Percentiles rank a stretch among this genome's conserved stretches.
phyloP scores from a whole-genome alignment of 345 rosid genomes.

The Nephelium lappaceum region DNA sequence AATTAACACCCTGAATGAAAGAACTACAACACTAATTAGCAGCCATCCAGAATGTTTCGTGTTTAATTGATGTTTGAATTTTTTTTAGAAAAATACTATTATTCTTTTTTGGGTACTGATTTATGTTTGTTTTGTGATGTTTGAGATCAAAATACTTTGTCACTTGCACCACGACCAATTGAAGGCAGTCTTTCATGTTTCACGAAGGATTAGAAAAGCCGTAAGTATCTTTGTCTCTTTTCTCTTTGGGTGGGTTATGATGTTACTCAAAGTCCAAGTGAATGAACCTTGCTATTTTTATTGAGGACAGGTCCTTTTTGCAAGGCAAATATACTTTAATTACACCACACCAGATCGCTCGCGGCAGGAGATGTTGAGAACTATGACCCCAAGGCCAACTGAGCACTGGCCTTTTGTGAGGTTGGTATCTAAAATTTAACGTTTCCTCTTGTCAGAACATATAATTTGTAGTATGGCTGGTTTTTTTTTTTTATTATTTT shows the following conservation, averaged over 20 bases:
- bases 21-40: background rate
- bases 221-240: slow-evolving; percentile 48
- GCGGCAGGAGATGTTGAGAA: slow-evolving; percentile 76
- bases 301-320: slow-evolving; percentile 63
- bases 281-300: slow-evolving; percentile 5
- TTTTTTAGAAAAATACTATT: background rate
- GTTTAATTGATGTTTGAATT: background rate
- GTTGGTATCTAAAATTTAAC: slow-evolving; percentile 34
- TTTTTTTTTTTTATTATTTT: background rate
- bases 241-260: background rate
- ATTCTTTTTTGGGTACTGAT: slow-evolving; percentile 14
- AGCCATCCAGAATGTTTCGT: background rate
- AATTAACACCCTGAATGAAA: background rate
- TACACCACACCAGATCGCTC: slow-evolving; percentile 93
- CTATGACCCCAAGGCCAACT: slow-evolving; percentile 73
- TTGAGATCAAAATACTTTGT: slow-evolving; percentile 85
- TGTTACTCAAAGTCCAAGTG: background rate
- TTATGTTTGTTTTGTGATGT: slow-evolving; percentile 15
- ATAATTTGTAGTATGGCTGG: background rate
- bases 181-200: slow-evolving; percentile 87
- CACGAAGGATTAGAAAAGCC: slow-evolving; percentile 74
- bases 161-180: slow-evolving; percentile 96
- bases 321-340: slow-evolving; percentile 83
- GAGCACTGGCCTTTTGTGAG: slow-evolving; percentile 85
- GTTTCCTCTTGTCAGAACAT: background rate